These are phyloP conservation scores for Yamadazyma phyllophila DNA, from an alignment of 805 yeast genomes.

Conservation along the genomic window DNA sequence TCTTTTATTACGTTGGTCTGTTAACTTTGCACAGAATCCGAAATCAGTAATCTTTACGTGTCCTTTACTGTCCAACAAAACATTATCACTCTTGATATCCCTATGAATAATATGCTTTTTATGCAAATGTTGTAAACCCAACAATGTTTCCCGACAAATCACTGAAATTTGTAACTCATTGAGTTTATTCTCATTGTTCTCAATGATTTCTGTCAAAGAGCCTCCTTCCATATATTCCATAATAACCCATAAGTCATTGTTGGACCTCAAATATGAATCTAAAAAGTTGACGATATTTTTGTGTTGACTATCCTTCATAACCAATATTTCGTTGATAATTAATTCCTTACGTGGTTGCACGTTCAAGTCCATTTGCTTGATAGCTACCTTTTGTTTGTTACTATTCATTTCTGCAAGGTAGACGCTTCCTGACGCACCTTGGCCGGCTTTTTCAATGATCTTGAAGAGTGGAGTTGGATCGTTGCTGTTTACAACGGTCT, in stretches of 20 bases:
- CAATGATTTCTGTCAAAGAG: conserved; percentile 91
- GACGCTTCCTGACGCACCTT: conserved; percentile 97
- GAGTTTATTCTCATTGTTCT: conserved; percentile 69
- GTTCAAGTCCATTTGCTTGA: conserved; percentile 90
- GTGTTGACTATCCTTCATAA: conserved; percentile 95
- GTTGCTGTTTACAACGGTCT: conserved; percentile 73
- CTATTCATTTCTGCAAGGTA: conserved; percentile 72
- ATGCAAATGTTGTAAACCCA: conserved; percentile 90
- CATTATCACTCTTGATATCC: conserved; percentile 47
- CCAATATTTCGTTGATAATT: conserved; percentile 91
- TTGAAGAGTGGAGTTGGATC: conserved; percentile 86
- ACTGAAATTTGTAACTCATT: conserved; percentile 89
- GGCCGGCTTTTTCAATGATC: conserved; percentile 85
- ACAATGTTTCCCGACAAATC: conserved; percentile 84
- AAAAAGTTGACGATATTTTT: conserved; percentile 92
- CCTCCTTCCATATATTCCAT: conserved; percentile 99
- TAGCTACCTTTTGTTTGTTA: conserved; percentile 75
- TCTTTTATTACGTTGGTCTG: conserved; percentile 68
- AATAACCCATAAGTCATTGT: conserved; percentile 91
- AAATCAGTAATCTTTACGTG: conserved; percentile 47
- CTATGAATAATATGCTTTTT: conserved; percentile 86
- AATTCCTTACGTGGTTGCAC: conserved; percentile 93
- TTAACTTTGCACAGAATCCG: conserved; percentile 67
- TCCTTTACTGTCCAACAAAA: conserved; percentile 42
- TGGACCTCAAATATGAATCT: conserved; percentile 81